These are phyloP conservation scores for Salvia sclarea DNA, from an alignment of 305 asterid species.

Conservation along the genomic window DNA sequence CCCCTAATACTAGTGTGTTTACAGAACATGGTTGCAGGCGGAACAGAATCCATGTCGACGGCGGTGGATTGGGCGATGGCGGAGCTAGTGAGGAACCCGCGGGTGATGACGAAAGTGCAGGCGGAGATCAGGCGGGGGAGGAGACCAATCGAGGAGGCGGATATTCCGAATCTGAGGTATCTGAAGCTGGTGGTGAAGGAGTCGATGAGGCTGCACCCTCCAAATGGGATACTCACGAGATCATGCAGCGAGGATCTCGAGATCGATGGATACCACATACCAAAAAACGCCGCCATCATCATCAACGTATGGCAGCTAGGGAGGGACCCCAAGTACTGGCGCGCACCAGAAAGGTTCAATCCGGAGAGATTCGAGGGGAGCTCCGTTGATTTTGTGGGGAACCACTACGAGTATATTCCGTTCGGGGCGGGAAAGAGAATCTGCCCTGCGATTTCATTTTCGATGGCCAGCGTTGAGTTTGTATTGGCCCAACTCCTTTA, in stretches of 20 bases:
- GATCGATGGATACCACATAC: slow-evolving; percentile 33
- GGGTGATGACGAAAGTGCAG: slow-evolving; percentile 36
- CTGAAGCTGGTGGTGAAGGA: slow-evolving; percentile 40
- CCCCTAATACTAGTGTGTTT: too few relatives aligned
- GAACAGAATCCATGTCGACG: slow-evolving; percentile 7
- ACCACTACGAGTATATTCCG: slow-evolving; percentile 26
- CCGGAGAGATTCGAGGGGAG: slow-evolving; percentile 30
- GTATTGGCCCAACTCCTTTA: not conserved
- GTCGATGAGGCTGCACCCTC: slow-evolving; percentile 39
- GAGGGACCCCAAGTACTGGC: slow-evolving; percentile 30
- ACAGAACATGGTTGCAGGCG: slow-evolving; percentile 8
- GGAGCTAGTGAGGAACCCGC: slow-evolving; percentile 41
- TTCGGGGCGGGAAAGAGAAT: slow-evolving; percentile 29
- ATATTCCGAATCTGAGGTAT: slow-evolving; percentile 30
- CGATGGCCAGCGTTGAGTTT: slow-evolving; percentile 21
- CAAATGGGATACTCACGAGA: slow-evolving; percentile 36
- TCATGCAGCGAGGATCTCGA: slow-evolving; percentile 22
- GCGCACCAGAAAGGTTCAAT: slow-evolving; percentile 28
- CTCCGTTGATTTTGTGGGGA: slow-evolving; percentile 15
- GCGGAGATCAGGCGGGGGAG: slow-evolving; percentile 29
- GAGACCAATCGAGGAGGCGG: too few relatives aligned
- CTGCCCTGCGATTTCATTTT: slow-evolving; percentile 25
- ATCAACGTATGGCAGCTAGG: slow-evolving; percentile 39
- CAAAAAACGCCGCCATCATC: slow-evolving; percentile 26
- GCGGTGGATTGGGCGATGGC: slow-evolving; percentile 24